Base-by-base conservation (phyloP, 768 basidiomycete genomes). In the Suillus subalutaceus region DNA sequence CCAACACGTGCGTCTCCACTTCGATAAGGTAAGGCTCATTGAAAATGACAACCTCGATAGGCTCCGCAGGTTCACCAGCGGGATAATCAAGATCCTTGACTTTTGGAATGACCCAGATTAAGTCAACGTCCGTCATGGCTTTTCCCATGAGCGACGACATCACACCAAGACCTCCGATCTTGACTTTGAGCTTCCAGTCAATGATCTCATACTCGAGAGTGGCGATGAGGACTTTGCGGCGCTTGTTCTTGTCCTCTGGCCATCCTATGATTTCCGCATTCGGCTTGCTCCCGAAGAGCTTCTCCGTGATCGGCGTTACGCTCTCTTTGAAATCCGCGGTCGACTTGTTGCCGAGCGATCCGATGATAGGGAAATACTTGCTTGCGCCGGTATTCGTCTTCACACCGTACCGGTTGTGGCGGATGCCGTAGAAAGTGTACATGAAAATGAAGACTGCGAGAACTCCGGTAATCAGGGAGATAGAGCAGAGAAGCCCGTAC, bases 121-220 rank as follows among this genome's bases (percentile, higher is more conserved):
- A 81, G 75, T 97, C 96, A 63, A 97, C 96, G 74, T 97, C 96
- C 57, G 92, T 93, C 96, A 97, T 97, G 6, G 96, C 95, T 78
- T 97, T 97, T 69, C 96, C 96, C 96, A 97, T 97, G 43, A 97
- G 82, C 78, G 90, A 90, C 4, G 96, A 97, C 96, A 97, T 97
- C 81, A 97, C 96, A 83, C 96, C 96, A 23, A 97, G 84, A 78
- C 96, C 96, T 80, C 96, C 96, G 69, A 97, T 97, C 84, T 97
- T 97, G 83, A 97, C 96, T 79, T 97, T 97, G 68, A 96, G 79
- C 79, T 96, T 96, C 95, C 96, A 97, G 74, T 97, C 96, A 73
- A 97, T 89, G 74, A 97, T 92, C 77, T 97, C 96, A 79, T 97
- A 97, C 79, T 97, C 96, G 61, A 97, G 84, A 0, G 96, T 97